Evolutionary conservation across 2,329 filamentous ascomycete species (phyloP).

Genomic region (Thelonectria discophora): DNA sequence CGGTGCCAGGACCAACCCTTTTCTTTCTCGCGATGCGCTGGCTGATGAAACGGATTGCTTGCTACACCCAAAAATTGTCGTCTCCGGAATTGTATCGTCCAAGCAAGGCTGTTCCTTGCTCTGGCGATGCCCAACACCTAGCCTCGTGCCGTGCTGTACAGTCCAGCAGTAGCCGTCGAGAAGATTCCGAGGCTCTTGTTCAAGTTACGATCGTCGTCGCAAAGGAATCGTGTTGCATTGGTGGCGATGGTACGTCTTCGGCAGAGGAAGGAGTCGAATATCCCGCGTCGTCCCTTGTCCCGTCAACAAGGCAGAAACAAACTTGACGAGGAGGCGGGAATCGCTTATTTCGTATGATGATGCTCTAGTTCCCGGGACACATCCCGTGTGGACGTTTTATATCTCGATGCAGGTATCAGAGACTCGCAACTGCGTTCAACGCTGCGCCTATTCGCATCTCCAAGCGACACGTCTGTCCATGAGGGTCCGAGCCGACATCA

Average conservation of each 20-base stretch:
- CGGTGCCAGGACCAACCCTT: conserved; percentile 28
- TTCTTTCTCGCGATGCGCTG: conserved; percentile 25
- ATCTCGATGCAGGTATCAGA: conserved; percentile 37
- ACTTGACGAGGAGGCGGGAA: conserved; percentile 28
- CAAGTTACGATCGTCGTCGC: conserved; percentile 40
- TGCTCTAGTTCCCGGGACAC: conserved; percentile 26
- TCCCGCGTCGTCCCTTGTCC: conserved; percentile 31
- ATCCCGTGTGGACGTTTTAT: conserved; percentile 38
- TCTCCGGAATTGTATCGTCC: conserved; percentile 30
- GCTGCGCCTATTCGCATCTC: conserved; percentile 33
- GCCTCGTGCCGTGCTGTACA: conserved; percentile 29
- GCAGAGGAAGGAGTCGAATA: conserved; percentile 7
- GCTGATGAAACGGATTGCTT: conserved; percentile 13
- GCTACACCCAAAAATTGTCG: conserved; percentile 21
- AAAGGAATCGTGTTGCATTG: conserved; percentile 31
- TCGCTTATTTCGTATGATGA: conserved; percentile 24
- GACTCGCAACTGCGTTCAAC: conserved; percentile 33
- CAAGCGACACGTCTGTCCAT: conserved; percentile 41
- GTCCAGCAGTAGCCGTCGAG: no score
- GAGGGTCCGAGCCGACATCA: conserved; percentile 31
- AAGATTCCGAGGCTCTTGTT: conserved; percentile 20
- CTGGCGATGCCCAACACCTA: conserved; percentile 40
- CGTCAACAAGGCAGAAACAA: conserved; percentile 20
- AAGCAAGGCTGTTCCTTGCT: conserved; percentile 44
- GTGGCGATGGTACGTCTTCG: conserved; percentile 21